Conservation (phyloP, 805 yeast species). For the Saturnispora bothae region DNA sequence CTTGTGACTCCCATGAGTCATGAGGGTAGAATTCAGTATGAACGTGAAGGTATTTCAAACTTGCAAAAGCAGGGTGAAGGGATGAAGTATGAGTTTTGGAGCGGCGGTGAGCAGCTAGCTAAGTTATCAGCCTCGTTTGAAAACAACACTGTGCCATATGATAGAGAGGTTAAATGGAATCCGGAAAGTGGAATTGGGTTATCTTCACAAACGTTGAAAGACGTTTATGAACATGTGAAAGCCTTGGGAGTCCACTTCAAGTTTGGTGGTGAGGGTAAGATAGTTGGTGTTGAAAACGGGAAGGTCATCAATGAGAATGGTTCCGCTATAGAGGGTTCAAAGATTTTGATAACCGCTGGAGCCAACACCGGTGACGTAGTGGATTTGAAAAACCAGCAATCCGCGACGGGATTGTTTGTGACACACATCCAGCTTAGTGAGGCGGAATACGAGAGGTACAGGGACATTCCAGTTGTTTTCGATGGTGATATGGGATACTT, state of each 20-base stretch:
- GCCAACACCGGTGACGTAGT: constrained; percentile 31
- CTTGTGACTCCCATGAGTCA: constrained; percentile 25
- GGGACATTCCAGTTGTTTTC: constrained; percentile 33
- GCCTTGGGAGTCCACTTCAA: constrained; percentile 24
- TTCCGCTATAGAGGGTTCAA: constrained; percentile 22
- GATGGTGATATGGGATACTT: constrained; percentile 35
- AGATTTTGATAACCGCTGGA: constrained; percentile 27
- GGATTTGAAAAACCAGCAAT: constrained; percentile 23
- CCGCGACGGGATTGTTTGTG: constrained; percentile 32
- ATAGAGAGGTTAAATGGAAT: constrained; percentile 23
- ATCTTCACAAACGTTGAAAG: constrained; percentile 28
- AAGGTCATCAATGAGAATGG: constrained; percentile 11
- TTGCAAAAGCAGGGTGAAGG: constrained; percentile 20
- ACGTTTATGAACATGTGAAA: constrained; percentile 21
- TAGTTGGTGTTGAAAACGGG: constrained; percentile 12
- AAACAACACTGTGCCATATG: constrained; percentile 10
- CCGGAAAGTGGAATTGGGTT: constrained; percentile 33
- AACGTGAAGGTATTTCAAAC: constrained; percentile 26
- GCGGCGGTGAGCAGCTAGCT: constrained; percentile 23
- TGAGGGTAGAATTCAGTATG: constrained; percentile 29
- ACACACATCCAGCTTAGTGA: constrained; percentile 29
- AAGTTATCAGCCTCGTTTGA: constrained; percentile 11
- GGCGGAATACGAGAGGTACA: constrained; percentile 27
- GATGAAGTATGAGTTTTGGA: constrained; percentile 18
- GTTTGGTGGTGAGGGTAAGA: constrained; percentile 21